These are phyloP conservation scores for Monilinia polystroma DNA, from an alignment of 2,329 filamentous ascomycete species.

Conservation along the genomic window DNA sequence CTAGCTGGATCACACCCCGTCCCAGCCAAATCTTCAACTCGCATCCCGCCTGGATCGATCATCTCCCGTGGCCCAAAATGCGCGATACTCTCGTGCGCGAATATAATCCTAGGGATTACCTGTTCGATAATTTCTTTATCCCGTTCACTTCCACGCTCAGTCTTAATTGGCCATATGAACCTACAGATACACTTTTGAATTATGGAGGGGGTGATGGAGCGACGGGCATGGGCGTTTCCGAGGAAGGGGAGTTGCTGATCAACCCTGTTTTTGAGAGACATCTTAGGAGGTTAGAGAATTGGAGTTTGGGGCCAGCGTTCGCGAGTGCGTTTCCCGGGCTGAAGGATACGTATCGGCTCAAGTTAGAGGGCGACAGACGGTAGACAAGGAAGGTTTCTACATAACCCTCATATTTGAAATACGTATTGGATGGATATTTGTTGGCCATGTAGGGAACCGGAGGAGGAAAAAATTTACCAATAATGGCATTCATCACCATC, in stretches of 20 bases:
- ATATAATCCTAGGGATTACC: conserved; percentile 51
- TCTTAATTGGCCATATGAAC: conserved; percentile 82
- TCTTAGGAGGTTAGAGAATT: conserved; percentile 72
- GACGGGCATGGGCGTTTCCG: conserved; percentile 41
- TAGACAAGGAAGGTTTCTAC: conserved; percentile 3
- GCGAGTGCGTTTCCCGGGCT: conserved; percentile 61
- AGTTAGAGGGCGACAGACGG: conserved; percentile 34
- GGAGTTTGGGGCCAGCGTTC: conserved; percentile 74
- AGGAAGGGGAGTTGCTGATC: conserved; percentile 65
- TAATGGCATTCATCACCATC: not conserved
- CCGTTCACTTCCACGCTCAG: conserved; percentile 74
- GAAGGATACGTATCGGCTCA: conserved; percentile 44
- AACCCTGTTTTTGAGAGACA: conserved; percentile 87
- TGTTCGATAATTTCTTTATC: conserved; percentile 80
- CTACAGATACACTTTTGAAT: conserved; percentile 64
- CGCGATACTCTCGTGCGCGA: conserved; percentile 62
- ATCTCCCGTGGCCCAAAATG: conserved; percentile 76
- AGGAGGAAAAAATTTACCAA: not conserved
- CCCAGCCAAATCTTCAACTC: conserved; percentile 62
- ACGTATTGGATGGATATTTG: too few relatives aligned
- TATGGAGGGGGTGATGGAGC: conserved; percentile 62
- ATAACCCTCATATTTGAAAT: not conserved
- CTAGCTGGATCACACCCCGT: conserved; percentile 68
- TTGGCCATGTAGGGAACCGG: not conserved
- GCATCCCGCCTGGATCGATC: conserved; percentile 81